Conservation (phyloP, 345 rosid genomes). For the Bruguiera parviflora region DNA sequence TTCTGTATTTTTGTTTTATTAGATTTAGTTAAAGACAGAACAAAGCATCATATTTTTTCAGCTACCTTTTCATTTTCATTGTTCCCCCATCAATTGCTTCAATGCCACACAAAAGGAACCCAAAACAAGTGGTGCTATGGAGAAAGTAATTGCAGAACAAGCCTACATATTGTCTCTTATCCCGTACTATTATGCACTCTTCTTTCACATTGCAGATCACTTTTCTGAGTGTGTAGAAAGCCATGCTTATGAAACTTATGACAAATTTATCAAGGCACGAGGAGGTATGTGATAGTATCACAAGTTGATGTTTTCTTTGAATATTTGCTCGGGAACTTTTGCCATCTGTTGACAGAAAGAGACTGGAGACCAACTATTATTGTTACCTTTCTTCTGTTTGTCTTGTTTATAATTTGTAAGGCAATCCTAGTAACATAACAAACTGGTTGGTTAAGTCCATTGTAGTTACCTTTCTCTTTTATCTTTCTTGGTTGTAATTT, state of each 20-base stretch:
- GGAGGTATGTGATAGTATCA: constrained; percentile 56
- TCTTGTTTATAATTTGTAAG: background rate
- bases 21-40: background rate
- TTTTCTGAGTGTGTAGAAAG: constrained; percentile 91
- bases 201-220: constrained; percentile 57
- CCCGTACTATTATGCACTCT: background rate
- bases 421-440: background rate
- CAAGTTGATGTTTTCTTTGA: constrained; percentile 4
- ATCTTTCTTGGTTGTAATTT: background rate
- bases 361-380: too few species aligned
- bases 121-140: background rate
- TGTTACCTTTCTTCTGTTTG: background rate
- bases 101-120: background rate
- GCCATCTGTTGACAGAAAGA: background rate
- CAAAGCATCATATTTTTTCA: background rate
- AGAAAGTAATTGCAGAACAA: background rate
- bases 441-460: background rate
- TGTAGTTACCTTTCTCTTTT: too few species aligned
- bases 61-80: background rate
- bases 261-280: constrained; percentile 78
- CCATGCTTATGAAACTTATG: constrained; percentile 92
- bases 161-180: background rate
- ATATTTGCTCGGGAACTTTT: background rate
- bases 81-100: background rate
- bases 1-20: background rate